Base-by-base conservation (phyloP, 768 basidiomycete species). In the Gloeophyllum trabeum region DNA sequence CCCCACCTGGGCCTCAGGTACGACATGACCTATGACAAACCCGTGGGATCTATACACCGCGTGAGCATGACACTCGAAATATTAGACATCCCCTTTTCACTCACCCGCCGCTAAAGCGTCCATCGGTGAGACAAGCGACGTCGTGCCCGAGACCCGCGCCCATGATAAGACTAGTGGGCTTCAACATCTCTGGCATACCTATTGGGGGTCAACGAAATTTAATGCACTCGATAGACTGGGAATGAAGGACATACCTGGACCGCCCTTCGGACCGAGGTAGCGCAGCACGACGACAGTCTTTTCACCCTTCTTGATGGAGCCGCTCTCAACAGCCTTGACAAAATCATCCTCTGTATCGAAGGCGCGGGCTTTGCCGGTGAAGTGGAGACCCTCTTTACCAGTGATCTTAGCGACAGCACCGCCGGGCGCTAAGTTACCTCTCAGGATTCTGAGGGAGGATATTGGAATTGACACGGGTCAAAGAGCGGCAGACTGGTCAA, bases 181-280 rank as follows among this genome's bases (percentile, higher is more conserved):
- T 97, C 45, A 98, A 72, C 96, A 99, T 99, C 69, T 99, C 96
- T 39, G 92, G 94, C 94, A 99, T 99, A 48, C 92, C 91, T 84
- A 55, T 35, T 43, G 44, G 43, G 39, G 46, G 39, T n/a, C n/a
- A n/a, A n/a, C n/a, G n/a, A 3, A 35, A n/a, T 19, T 19, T n/a
- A 19, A 6, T 14, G 39, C 37, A 18, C 10, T 20, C 14, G 7
- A 10, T 20, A 18, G 22, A 18, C 38, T 19, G 4, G 13, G 23
- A 39, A n/a, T 39, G 3, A 21, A 26, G 36, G 30, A 58, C 80
- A 63, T 47, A 85, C 89, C 90, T 24, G 94, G 94, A 45, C 94
- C 96, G 47, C 94, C 94, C 66, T 90, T 85, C 22, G 94, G 94
- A 38, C 96, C 96, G 50, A 99, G 79, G 60, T 99, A 98, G 38